Evolutionary conservation across 805 yeast genomes (phyloP), one percentile per base, ranked within the genome.

Genomic region (Barnettozyma populi): DNA sequence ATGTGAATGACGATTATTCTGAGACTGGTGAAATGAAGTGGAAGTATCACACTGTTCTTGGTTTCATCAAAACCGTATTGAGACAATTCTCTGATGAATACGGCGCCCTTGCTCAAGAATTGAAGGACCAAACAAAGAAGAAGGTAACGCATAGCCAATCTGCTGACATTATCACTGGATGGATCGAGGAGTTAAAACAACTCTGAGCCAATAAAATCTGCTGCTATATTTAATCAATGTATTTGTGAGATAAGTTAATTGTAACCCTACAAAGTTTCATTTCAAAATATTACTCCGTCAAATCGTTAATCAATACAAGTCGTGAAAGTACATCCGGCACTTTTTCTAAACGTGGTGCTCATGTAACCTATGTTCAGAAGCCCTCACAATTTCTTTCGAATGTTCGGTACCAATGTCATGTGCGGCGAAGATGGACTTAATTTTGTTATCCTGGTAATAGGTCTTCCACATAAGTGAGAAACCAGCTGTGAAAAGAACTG

Each of bases 61-160:
- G 70, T 16, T 65, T 74, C 41, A 44, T 67, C 14, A 71, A 71
- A 56, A 64, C 73, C 46, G 19, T 69, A 13, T 41, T 72, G 46
- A 70, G 76, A 64, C 71, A 70, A 45, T 69, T 68, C 46, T 75
- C 79, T 2, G 70, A 66, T 35, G 75, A 78, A 16, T 79, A 54
- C 56, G 57, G 51, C 11, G 43, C 54, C 10, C 47, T 70, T 29
- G 52, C 60, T 3, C 62, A 60, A 2, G 59, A 64, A 25, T 67
- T 74, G 48, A 62, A 56, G 29, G 60, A 62, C 31, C 68, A 67
- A 6, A 62, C 75, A 41, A 58, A 57, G 21, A 53, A 57, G 34
- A 64, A 62, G 10, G 51, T 69, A 14, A 52, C 62, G 5, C 71
- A 71, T 47, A 57, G 60, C 34, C 60, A 59, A 34, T 65, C 73